A percentile compares a stretch with the other conserved stretches of the same genome.
phyloP scores from a whole-genome alignment of 208 protist genomes.

The Crithidia expoeki region DNA sequence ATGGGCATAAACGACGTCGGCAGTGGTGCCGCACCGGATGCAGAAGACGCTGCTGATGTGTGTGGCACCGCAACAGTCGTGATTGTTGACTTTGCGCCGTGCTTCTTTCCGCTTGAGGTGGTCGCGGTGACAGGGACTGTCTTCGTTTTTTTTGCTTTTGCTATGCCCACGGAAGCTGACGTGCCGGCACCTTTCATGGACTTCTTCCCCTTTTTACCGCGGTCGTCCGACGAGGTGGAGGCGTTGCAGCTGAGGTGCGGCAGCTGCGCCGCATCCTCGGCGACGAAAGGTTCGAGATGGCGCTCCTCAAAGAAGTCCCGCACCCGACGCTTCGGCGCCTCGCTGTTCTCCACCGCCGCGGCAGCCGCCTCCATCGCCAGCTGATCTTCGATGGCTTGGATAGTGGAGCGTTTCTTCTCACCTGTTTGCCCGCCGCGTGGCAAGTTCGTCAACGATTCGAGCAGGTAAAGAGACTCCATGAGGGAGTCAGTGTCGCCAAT shows the following conservation, averaged over 20 bases:
- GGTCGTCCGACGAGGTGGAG: background rate
- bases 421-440: background rate
- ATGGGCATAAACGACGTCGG: background rate
- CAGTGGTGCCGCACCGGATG: background rate
- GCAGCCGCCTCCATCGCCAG: constrained; percentile 11
- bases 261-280: constrained; percentile 27
- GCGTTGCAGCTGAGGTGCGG: background rate
- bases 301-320: constrained; percentile 79
- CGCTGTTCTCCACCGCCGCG: constrained; percentile 25
- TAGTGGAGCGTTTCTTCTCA: constrained; percentile 13
- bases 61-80: background rate
- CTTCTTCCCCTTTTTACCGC: constrained; percentile 1
- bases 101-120: background rate
- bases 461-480: constrained; percentile 2
- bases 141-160: background rate
- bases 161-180: too few relatives aligned
- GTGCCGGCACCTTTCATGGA: background rate
- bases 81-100: background rate
- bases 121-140: background rate
- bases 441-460: constrained; percentile 14
- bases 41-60: background rate
- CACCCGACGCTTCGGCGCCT: constrained; percentile 24
- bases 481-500: constrained; percentile 23
- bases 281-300: constrained; percentile 57
- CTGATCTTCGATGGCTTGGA: constrained; percentile 8